Percentiles rank a stretch among this genome's conserved stretches.
phyloP scores from a whole-genome alignment of 2,329 filamentous ascomycete species.

The Scytalidium lignicola region DNA sequence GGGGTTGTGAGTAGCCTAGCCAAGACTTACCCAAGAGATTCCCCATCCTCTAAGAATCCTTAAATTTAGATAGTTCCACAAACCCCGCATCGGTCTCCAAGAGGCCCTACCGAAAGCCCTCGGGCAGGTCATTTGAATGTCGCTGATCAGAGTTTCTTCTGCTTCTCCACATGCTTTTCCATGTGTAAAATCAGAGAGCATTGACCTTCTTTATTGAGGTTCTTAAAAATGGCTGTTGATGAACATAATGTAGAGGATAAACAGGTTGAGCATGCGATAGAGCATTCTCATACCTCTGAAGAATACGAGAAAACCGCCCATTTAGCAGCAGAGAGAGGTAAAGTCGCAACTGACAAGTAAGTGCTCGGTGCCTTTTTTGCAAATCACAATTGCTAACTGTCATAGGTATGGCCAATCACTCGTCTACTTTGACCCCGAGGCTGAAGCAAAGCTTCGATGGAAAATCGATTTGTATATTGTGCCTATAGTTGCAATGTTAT shows the following conservation, averaged over 20 bases:
- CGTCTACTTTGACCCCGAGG: conserved; percentile 49
- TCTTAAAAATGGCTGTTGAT: background rate
- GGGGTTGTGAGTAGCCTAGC: too few species aligned
- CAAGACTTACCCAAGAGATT: too few species aligned
- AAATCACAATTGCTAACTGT: too few species aligned
- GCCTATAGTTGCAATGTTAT: conserved; percentile 60
- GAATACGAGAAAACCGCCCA: conserved; percentile 13
- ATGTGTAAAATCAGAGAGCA: too few species aligned
- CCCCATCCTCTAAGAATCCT: too few species aligned
- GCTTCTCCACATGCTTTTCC: too few species aligned
- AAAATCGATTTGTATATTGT: conserved; percentile 64
- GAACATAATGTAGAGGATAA: conserved; percentile 5
- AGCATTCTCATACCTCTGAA: conserved; percentile 2
- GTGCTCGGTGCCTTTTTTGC: background rate
- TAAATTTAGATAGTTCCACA: too few species aligned
- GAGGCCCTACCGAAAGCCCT: too few species aligned
- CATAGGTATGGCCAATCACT: conserved; percentile 43
- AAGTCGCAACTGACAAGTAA: conserved; percentile 23
- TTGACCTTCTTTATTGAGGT: too few species aligned
- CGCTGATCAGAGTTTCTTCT: too few species aligned
- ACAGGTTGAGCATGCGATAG: background rate
- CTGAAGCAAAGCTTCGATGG: conserved; percentile 51
- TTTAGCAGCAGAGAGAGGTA: conserved; percentile 21
- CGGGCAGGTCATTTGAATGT: too few species aligned
- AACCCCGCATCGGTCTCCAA: too few species aligned